Evolutionary conservation across 2,329 filamentous ascomycete genomes (phyloP), one percentile per base, ranked within the genome.

Genomic region (Pestalotiopsis sp.): DNA sequence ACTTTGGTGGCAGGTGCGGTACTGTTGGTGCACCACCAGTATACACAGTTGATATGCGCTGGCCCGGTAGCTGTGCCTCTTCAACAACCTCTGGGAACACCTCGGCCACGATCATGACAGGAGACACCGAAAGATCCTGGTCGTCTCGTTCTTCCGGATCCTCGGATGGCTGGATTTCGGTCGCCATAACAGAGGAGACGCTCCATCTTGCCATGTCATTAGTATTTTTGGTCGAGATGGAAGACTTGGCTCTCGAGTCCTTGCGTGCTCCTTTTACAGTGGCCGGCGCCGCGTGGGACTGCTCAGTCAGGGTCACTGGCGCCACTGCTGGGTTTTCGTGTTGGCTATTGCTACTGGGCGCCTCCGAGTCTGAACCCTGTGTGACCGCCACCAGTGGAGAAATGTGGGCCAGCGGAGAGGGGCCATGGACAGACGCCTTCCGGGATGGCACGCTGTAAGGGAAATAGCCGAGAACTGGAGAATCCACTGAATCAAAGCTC

Each of bases 381-480:
- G 45, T 45, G n/a, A 41, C 31, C 20, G 69, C 70, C 23, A 64
- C 59, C 23, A 65, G 58, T 11, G 60, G 63, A 67, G 56, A 39
- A 56, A 27, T 56, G 25, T 70, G 52, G 13, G 56, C 60, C 2
- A 70, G 14, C 59, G 66, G 65, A 11, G 70, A 71, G 41, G 62
- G 31, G 60, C 59, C 65, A 27, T 66, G 69, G 4, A 23, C 14
- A 17, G 60, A 65, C 23, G 69, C 25, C 23, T 65, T 65, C 11
- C 65, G 61, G 39, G 69, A 52, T 17, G 23, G 66, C n/a, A 70
- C 20, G 61, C 67, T 69, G 41, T 68, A 13, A 9, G 71, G 20
- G 38, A 75, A 75, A 67, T 72, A 72, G n/a, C 75, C 75, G 11
- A 75, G 65, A 11, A 76, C 57, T 6, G 75, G 74, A 2, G 75